These are phyloP conservation scores for Zymoseptoria passerinii DNA, from an alignment of 2,329 filamentous ascomycete species.

Conservation along the genomic window DNA sequence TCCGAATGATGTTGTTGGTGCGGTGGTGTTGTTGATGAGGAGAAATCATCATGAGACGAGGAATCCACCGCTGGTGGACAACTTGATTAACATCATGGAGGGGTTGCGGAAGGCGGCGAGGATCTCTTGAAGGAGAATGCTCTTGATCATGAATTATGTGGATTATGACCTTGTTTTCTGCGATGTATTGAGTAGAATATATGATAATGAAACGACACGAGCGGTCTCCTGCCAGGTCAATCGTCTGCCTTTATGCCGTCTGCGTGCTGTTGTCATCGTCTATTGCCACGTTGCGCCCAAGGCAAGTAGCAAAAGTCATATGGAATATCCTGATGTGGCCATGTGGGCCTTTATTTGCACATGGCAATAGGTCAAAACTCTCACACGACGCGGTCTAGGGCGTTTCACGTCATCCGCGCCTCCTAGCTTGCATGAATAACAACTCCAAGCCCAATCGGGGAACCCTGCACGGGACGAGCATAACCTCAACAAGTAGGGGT, in stretches of 20 bases:
- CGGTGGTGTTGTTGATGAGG: slow-evolving; percentile 49
- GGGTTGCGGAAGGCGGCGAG: slow-evolving; percentile 39
- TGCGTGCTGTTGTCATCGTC: too few species aligned
- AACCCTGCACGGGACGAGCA: neutral
- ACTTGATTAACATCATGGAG: slow-evolving; percentile 55
- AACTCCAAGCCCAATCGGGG: neutral
- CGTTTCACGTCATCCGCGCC: neutral
- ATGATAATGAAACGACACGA: too few species aligned
- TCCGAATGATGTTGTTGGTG: slow-evolving; percentile 50
- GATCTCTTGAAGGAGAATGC: slow-evolving; percentile 14
- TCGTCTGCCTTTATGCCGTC: too few species aligned
- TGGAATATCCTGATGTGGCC: too few species aligned
- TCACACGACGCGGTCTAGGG: neutral
- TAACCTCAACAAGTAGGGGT: neutral
- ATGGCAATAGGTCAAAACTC: neutral
- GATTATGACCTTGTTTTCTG: too few species aligned
- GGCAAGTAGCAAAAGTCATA: too few species aligned
- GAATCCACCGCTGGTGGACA: slow-evolving; percentile 57
- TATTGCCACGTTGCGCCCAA: too few species aligned
- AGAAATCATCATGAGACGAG: slow-evolving; percentile 40
- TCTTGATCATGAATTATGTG: neutral
- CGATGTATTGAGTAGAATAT: too few species aligned
- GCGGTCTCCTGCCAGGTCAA: too few species aligned
- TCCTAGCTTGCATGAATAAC: neutral
- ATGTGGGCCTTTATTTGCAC: too few species aligned